These are phyloP conservation scores for Sporothrix brunneoviolacea DNA, from an alignment of 2,329 filamentous ascomycete genomes.

Conservation along the genomic window DNA sequence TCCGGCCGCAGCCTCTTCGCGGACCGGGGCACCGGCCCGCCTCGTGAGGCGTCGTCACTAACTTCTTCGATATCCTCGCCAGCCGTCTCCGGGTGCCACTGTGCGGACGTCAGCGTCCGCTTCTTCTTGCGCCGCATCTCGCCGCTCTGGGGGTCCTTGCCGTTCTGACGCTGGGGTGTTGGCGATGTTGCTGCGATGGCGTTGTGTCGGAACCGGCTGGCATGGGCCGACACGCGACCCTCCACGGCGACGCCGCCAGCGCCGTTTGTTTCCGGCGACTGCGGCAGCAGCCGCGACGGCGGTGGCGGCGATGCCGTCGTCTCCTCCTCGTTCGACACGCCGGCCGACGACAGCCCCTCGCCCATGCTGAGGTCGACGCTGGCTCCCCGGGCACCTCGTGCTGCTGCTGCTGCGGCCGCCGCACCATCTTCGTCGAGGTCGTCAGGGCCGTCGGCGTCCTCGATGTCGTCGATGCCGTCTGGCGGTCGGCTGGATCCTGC, in stretches of 20 bases:
- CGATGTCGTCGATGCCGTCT: too few species aligned
- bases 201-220: background rate
- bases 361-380: constrained; percentile 16
- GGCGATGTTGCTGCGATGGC: too few species aligned
- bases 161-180: too few species aligned
- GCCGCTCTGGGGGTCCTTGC: background rate
- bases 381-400: background rate
- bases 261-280: constrained; percentile 8
- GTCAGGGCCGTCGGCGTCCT: background rate
- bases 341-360: background rate
- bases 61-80: constrained; percentile 15
- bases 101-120: constrained; percentile 7
- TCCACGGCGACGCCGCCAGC: background rate
- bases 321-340: background rate
- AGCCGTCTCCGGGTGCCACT: background rate
- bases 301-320: background rate
- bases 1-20: constrained; percentile 6
- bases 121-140: constrained; percentile 9
- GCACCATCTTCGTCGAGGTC: background rate
- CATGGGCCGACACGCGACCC: background rate
- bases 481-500: too few species aligned
- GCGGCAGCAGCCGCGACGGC: background rate
- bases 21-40: background rate
- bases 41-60: background rate
- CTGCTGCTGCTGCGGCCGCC: background rate